phyloP scores from a whole-genome alignment of 2,329 filamentous ascomycete genomes.

The Paraconiothyrium brasiliense region DNA sequence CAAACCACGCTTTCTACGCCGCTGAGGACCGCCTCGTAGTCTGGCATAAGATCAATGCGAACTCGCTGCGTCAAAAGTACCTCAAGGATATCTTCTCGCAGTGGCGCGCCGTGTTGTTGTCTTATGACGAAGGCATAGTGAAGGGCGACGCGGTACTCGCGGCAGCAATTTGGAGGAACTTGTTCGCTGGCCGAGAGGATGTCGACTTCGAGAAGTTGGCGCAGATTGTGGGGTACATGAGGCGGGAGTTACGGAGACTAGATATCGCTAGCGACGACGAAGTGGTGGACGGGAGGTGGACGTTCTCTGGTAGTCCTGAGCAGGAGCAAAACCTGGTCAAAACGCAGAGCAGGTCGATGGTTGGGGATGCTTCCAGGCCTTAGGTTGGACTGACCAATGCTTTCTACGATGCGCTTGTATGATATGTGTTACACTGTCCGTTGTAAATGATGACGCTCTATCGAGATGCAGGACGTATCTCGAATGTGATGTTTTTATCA shows the following conservation, averaged over 20 bases:
- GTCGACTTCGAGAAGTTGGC: conserved; percentile 70
- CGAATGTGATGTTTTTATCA: background rate
- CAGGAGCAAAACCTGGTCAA: conserved; percentile 42
- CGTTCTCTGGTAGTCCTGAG: conserved; percentile 59
- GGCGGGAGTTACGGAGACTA: conserved; percentile 64
- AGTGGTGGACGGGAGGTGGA: conserved; percentile 58
- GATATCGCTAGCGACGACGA: conserved; percentile 63
- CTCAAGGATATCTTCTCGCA: conserved; percentile 91
- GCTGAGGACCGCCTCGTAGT: conserved; percentile 85
- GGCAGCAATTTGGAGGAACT: conserved; percentile 89
- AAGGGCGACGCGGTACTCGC: conserved; percentile 81
- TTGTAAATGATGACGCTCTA: conserved; percentile 7
- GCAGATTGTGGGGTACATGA: conserved; percentile 70
- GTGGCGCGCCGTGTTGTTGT: conserved; percentile 86
- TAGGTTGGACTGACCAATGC: conserved; percentile 11
- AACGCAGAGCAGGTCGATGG: conserved; percentile 32
- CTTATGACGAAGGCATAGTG: conserved; percentile 83
- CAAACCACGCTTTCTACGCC: conserved; percentile 94
- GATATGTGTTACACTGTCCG: conserved; percentile 5
- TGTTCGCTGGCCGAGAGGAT: conserved; percentile 79
- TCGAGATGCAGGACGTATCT: background rate
- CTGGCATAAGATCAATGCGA: conserved; percentile 72
- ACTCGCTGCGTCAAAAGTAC: conserved; percentile 66
- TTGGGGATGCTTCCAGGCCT: conserved; percentile 25
- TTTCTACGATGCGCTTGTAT: conserved; percentile 9